Evolutionary conservation across 306 rosid species (phyloP).

Genomic region (Trichosanthes truncata): DNA sequence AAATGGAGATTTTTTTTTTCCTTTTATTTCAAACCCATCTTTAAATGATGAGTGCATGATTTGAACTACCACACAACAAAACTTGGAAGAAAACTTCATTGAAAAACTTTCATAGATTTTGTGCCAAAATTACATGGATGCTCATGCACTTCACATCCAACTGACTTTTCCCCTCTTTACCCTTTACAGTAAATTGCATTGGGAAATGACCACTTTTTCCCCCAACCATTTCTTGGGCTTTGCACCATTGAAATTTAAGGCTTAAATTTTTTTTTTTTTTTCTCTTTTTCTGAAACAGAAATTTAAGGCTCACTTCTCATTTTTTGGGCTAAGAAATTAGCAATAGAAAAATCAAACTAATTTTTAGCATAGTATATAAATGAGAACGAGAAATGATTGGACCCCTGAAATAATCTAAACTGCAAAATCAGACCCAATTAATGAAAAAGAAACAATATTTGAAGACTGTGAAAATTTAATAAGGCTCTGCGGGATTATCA

Average conservation of each 20-base stretch:
- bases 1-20: background rate
- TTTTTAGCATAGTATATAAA: background rate
- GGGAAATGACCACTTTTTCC: background rate
- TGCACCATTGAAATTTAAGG: background rate
- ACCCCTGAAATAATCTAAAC: background rate
- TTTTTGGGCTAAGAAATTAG: no score
- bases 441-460: background rate
- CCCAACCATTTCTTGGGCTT: conserved; percentile 1
- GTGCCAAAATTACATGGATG: background rate
- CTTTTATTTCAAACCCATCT: background rate
- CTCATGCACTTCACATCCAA: background rate
- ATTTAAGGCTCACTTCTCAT: background rate
- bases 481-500: background rate
- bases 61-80: conserved; percentile 6
- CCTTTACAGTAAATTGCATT: background rate
- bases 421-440: background rate
- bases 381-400: background rate
- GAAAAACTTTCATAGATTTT: background rate
- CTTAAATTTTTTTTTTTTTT: no score
- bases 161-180: background rate
- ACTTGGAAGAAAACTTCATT: background rate
- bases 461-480: background rate
- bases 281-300: no score
- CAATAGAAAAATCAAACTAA: no score
- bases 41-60: conserved; percentile 10